phyloP scores from a whole-genome alignment of 2,329 filamentous ascomycete species.

The Setomelanomma holmii region DNA sequence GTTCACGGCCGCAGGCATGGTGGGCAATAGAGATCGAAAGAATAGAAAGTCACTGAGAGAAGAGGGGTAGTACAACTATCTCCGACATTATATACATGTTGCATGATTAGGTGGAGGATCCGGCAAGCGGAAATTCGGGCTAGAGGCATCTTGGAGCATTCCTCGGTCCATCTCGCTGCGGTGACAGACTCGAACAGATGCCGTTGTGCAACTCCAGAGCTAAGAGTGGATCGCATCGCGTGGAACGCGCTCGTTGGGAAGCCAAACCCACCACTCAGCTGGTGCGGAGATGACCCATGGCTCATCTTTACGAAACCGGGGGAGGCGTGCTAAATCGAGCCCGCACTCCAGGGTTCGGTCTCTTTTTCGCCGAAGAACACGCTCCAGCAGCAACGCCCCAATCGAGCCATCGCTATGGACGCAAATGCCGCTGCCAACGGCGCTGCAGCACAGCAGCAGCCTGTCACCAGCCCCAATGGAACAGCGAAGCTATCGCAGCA shows the following conservation, averaged over 20 bases:
- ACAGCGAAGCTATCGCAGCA: slow-evolving; percentile 42
- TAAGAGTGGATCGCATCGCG: slow-evolving; percentile 26
- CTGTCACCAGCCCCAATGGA: slow-evolving; percentile 40
- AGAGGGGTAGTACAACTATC: slow-evolving; percentile 24
- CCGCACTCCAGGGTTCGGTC: slow-evolving; percentile 15
- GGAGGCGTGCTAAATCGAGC: slow-evolving; percentile 24
- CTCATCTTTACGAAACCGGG: slow-evolving; percentile 28
- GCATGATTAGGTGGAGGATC: slow-evolving; percentile 17
- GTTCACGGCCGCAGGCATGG: slow-evolving; percentile 36
- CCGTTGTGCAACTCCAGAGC: slow-evolving; percentile 13
- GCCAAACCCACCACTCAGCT: slow-evolving; percentile 23
- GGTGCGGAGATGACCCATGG: slow-evolving; percentile 6
- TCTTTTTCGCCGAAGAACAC: slow-evolving; percentile 18
- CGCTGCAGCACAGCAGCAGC: slow-evolving; percentile 31
- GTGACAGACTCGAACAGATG: slow-evolving; percentile 24
- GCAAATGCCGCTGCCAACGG: slow-evolving; percentile 24
- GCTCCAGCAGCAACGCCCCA: slow-evolving; percentile 31
- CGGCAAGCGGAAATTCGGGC: slow-evolving; percentile 16
- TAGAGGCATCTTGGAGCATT: slow-evolving; percentile 8
- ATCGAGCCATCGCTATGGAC: slow-evolving; percentile 40
- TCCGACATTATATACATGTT: slow-evolving; percentile 28
- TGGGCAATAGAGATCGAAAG: slow-evolving; percentile 10
- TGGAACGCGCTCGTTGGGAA: slow-evolving; percentile 13
- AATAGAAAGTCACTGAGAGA: slow-evolving; percentile 11
- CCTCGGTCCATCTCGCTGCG: slow-evolving; percentile 45